phyloP scores from a whole-genome alignment of 202 grass and related monocot species.

The Schoenoplectus triqueter region DNA sequence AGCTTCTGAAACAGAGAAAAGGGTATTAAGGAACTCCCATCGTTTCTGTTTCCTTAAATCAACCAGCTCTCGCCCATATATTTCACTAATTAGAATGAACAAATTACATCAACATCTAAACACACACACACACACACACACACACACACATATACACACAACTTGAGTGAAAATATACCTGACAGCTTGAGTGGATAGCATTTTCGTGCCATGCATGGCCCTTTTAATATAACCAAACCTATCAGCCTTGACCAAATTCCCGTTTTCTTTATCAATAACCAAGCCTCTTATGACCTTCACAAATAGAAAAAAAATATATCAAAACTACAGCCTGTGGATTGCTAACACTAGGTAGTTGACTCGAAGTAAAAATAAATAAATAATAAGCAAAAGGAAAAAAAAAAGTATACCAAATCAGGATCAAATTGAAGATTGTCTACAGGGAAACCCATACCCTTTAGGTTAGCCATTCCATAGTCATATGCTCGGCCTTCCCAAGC shows the following conservation, averaged over 20 bases:
- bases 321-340: neutral
- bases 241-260: conserved; percentile 95
- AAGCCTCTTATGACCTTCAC: conserved; percentile 86
- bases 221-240: conserved; percentile 96
- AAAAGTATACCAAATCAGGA: conserved; percentile 71
- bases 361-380: conserved; percentile 29
- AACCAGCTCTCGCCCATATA: conserved; percentile 97
- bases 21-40: conserved; percentile 96
- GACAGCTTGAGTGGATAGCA: conserved; percentile 83
- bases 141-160: conserved; percentile 1
- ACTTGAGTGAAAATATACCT: conserved; percentile 52
- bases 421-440: conserved; percentile 95
- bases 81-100: conserved; percentile 62
- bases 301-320: neutral
- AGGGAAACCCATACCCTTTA: conserved; percentile 82
- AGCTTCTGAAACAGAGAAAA: conserved; percentile 99
- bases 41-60: conserved; percentile 85
- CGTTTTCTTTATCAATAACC: conserved; percentile 94
- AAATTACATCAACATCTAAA: conserved; percentile 33
- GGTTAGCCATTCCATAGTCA: conserved; percentile 97
- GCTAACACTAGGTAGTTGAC: neutral
- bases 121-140: neutral
- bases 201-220: conserved; percentile 95
- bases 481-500: conserved; percentile 98
- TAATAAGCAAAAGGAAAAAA: conserved; percentile 28